Conservation (phyloP, 129 eudicot genomes). For the Flaveria brownii region DNA sequence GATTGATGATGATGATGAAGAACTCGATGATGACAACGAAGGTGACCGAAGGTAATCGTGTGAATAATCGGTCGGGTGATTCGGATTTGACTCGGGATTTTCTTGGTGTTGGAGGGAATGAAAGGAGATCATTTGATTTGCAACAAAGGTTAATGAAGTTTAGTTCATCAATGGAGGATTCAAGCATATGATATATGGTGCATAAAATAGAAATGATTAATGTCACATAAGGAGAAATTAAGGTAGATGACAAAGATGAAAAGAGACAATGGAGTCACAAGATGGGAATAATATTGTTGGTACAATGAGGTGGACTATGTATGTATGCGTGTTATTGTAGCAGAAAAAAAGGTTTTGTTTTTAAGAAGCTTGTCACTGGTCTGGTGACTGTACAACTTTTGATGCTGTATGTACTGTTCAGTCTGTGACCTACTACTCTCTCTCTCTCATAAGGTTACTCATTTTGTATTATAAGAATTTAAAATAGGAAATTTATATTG, state of each 20-base stretch:
- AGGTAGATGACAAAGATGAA: conserved; percentile 29
- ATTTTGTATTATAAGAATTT: conserved; percentile 1
- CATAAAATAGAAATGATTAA: conserved; percentile 15
- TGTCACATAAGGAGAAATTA: background rate
- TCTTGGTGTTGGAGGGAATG: conserved; percentile 74
- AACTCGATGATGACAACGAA: conserved; percentile 19
- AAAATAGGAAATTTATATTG: background rate
- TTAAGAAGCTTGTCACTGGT: conserved; percentile 34
- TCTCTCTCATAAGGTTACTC: background rate
- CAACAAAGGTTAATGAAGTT: conserved; percentile 58
- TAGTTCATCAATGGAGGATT: conserved; percentile 42
- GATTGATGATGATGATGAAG: conserved; percentile 51
- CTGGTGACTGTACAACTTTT: conserved; percentile 41
- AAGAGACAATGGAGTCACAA: conserved; percentile 43
- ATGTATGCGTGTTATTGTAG: conserved; percentile 39
- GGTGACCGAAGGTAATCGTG: conserved; percentile 5
- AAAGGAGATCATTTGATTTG: conserved; percentile 41
- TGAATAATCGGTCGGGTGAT: conserved; percentile 26
- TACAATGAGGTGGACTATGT: conserved; percentile 38
- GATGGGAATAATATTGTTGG: conserved; percentile 43
- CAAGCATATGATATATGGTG: conserved; percentile 13
- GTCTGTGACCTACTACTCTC: conserved; percentile 13
- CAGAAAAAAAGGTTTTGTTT: conserved; percentile 36
- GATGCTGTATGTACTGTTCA: conserved; percentile 34
- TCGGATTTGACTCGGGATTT: conserved; percentile 71